Base-by-base conservation (phyloP, 1,284 basidiomycete genomes). In the Serendipita sp. region DNA sequence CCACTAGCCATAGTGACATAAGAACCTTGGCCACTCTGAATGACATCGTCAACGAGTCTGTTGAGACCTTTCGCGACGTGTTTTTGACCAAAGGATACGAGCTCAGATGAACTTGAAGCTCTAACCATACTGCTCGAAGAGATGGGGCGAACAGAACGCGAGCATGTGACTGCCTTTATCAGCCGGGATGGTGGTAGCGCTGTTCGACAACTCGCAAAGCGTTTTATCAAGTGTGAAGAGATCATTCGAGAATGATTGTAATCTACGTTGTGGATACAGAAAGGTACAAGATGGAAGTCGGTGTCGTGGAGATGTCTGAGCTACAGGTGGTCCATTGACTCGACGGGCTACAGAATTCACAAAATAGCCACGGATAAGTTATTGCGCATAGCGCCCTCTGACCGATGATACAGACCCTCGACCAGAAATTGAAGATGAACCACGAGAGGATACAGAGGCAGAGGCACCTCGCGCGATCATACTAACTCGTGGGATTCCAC, bases 21-120 rank as follows among this genome's bases (percentile, higher is more conserved):
- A 1, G 88, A 84, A 10, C 91, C 92, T 68, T 84, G 77, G 44
- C 87, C 92, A 68, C 84, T 87, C 62, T 78, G 77, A 74, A 94
- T 85, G 63, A 94, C 78, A 6, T 83, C 85, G 65, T 91, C 80
- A 0, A 83, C 82, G 60, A 85, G 74, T 49, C 87, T 77, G 3
- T 77, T 81, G 6, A 91, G 72, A 4, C 89, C 90, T 53, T 80
- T 79, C 8, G 82, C 87, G 64, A 91, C 84, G 74, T 91, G 68
- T 41, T 64, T 53, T 49, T 66, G 34, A 64, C 62, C 53, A 32
- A 58, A 58, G 10, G 53, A 29, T 8, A 58, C 53, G 6, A 58
- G 32, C 30, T 58, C 53, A 10, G 53, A 17, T 26, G 53, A 6
- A 17, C n/a, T 49, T 17, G 38, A 13, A 8, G 5, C 38, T 38